Conservation (phyloP, 2,329 filamentous ascomycete species). For the Arthrobotrys pseudoclavata region DNA sequence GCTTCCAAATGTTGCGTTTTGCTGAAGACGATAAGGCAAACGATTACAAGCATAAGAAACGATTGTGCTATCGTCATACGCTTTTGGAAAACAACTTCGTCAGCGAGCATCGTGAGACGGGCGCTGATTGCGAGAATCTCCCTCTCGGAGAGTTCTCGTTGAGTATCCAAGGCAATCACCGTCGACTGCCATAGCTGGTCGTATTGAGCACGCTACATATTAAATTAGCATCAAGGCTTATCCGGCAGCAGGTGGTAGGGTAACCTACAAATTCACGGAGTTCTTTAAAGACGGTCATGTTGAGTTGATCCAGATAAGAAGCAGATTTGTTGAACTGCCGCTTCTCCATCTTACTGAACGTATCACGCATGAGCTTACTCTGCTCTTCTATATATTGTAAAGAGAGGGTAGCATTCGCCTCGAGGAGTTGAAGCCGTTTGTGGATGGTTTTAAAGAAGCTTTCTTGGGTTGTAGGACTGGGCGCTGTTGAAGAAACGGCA, state of each 20-base stretch:
- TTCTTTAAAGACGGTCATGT: slow-evolving; percentile 86
- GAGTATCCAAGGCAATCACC: slow-evolving; percentile 88
- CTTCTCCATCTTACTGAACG: slow-evolving; percentile 87
- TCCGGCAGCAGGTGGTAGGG: neutral
- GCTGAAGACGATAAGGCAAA: slow-evolving; percentile 85
- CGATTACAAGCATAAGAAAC: slow-evolving; percentile 85
- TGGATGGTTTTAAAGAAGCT: slow-evolving; percentile 97
- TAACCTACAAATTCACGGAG: slow-evolving; percentile 74
- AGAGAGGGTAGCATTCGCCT: slow-evolving; percentile 91
- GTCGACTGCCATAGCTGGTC: slow-evolving; percentile 98
- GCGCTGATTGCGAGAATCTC: slow-evolving; percentile 86
- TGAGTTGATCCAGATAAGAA: slow-evolving; percentile 85
- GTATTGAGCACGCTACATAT: slow-evolving; percentile 78
- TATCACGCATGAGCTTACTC: slow-evolving; percentile 88
- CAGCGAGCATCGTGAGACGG: slow-evolving; percentile 88
- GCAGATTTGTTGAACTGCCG: slow-evolving; percentile 87
- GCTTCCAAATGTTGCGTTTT: slow-evolving; percentile 63
- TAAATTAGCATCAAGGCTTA: slow-evolving; percentile 13
- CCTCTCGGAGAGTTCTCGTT: slow-evolving; percentile 84
- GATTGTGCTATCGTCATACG: slow-evolving; percentile 94
- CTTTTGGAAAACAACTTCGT: slow-evolving; percentile 89
- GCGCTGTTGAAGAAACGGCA: slow-evolving; percentile 67
- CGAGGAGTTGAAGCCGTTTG: slow-evolving; percentile 89
- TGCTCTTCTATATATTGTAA: slow-evolving; percentile 97
- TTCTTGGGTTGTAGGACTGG: slow-evolving; percentile 89